Evolutionary conservation across 148 eudicot species (phyloP), one percentile per base, ranked within the genome.

Genomic region (Amaranthus hypochondriacus): DNA sequence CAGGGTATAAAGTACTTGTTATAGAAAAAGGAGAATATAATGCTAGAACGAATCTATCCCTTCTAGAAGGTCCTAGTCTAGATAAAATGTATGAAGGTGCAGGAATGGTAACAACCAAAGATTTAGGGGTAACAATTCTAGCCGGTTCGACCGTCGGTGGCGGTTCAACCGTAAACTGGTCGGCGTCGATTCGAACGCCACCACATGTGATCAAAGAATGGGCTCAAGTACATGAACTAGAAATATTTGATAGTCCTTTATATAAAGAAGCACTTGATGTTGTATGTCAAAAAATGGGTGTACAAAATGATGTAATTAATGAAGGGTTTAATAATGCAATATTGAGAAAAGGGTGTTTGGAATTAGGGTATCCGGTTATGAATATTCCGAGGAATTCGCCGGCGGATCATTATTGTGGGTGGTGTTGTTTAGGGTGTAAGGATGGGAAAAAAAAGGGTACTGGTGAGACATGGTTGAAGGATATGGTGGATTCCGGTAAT

Each of bases 101-200:
- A 7, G 97, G 97, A 4, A 39, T 89, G 60, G 50, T 86, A 42
- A 77, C 85, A 4, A 89, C 92, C 6, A 61, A 70, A 0, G 83
- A 84, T 49, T 75, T 81, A 75, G 86, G 84, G 14, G 82, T 83
- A 9, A 39, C 79, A 5, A 56, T 92, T 48, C 83, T 92, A 2
- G 94, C 94, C 0, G 94, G 94, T 0, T 85, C 97, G 18, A 92
- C 94, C 0, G 94, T 92, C 0, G 97, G 97, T 0, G 97, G 97
- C 0, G 97, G 94, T 5, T 92, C 97, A 0, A 56, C 89, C 1
- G 57, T 92, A 5, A 92, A 92, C 44, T 92, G 97, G 97, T 85
- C 92, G 0, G 97, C 97, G 1, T 89, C 92, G 11, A 83, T 92
- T 21, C 75, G 74, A 42, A 86, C 97, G 1, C 97, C 97, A 0